Evolutionary conservation across 2,329 filamentous ascomycete genomes (phyloP).

Genomic region (Botrytis elliptica): DNA sequence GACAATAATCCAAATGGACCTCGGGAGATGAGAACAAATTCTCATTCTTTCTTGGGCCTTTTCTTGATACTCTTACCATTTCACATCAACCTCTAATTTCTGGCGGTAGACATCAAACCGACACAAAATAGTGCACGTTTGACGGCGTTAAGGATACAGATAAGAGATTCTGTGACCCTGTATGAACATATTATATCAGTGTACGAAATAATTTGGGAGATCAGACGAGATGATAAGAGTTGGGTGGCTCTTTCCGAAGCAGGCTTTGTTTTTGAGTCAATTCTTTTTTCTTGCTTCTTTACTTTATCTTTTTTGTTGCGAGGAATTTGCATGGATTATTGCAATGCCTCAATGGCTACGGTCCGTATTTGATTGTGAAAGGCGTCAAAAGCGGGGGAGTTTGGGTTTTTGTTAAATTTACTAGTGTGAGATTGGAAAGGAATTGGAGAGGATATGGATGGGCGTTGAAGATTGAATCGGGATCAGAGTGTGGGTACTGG

Average conservation of each 20-base stretch:
- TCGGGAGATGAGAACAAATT: neutral
- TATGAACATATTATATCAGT: slow-evolving; percentile 22
- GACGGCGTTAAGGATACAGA: slow-evolving; percentile 12
- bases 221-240: slow-evolving; percentile 1
- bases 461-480: slow-evolving; percentile 12
- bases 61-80: neutral
- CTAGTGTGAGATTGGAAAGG: slow-evolving; percentile 12
- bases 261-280: slow-evolving; percentile 21
- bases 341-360: slow-evolving; percentile 1
- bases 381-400: slow-evolving; percentile 5
- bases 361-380: neutral
- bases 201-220: slow-evolving; percentile 18
- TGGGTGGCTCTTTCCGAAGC: slow-evolving; percentile 17
- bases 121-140: slow-evolving; percentile 6
- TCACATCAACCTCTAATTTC: slow-evolving; percentile 2
- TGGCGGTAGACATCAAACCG: neutral
- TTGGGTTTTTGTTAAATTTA: neutral
- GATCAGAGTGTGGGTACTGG: neutral
- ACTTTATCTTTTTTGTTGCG: neutral
- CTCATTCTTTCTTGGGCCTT: neutral
- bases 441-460: neutral
- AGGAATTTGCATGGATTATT: slow-evolving; percentile 3
- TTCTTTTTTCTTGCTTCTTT: slow-evolving; percentile 1
- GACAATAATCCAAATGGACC: neutral
- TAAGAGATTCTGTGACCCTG: slow-evolving; percentile 10